These are phyloP conservation scores for Fragaria nilgerrensis DNA, from an alignment of 306 rosid genomes.

Conservation along the genomic window DNA sequence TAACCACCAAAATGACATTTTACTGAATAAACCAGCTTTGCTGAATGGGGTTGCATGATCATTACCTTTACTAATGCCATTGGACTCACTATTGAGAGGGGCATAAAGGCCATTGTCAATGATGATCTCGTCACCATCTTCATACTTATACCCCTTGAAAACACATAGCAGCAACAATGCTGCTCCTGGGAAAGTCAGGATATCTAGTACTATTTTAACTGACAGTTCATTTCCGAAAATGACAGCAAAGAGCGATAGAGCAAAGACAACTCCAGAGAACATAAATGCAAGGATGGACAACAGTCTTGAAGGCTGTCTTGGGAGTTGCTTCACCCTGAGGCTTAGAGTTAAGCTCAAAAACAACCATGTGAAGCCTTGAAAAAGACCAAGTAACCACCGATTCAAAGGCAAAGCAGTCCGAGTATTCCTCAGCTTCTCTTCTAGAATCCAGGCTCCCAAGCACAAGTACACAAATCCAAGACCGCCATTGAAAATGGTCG, in stretches of 20 bases:
- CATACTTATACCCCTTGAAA: slow-evolving; percentile 28
- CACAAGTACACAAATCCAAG: slow-evolving; percentile 59
- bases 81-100: slow-evolving; percentile 52
- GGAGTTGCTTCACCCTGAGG: slow-evolving; percentile 40
- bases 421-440: slow-evolving; percentile 52
- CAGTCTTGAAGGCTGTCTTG: slow-evolving; percentile 38
- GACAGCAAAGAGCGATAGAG: slow-evolving; percentile 41
- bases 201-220: slow-evolving; percentile 46
- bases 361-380: slow-evolving; percentile 77
- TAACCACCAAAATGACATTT: slow-evolving; percentile 76
- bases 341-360: slow-evolving; percentile 46
- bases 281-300: slow-evolving; percentile 41
- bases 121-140: slow-evolving; percentile 28
- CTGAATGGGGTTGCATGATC: slow-evolving; percentile 48
- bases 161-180: slow-evolving; percentile 48
- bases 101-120: slow-evolving; percentile 51
- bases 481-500: slow-evolving; percentile 46
- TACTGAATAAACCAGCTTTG: slow-evolving; percentile 60
- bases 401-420: slow-evolving; percentile 55
- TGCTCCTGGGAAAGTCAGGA: slow-evolving; percentile 63
- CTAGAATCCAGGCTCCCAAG: slow-evolving; percentile 60
- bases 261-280: slow-evolving; percentile 43
- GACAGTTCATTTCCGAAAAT: slow-evolving; percentile 32
- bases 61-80: slow-evolving; percentile 18
- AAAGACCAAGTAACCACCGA: slow-evolving; percentile 51